Percentiles rank a stretch among this genome's conserved stretches.
These are phyloP conservation scores for Asterochloris erici DNA, from an alignment of 139 green algal genomes.

Conservation along the genomic window DNA sequence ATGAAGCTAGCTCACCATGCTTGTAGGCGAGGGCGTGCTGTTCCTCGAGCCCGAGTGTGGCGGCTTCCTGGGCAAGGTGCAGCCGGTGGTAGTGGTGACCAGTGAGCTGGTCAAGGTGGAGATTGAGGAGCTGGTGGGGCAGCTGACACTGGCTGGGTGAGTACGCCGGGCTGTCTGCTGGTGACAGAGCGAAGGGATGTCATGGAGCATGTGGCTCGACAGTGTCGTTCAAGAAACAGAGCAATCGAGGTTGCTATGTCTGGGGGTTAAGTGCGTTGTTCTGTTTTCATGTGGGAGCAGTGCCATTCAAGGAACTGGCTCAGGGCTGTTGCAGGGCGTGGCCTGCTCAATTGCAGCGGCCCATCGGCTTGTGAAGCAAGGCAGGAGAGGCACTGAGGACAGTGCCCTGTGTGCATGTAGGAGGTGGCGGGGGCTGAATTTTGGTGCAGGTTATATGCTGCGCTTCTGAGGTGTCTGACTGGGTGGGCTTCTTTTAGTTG, in stretches of 20 bases:
- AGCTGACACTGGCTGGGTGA: background rate
- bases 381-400: background rate
- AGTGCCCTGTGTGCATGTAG: background rate
- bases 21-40: background rate
- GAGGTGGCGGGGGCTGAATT: too few species aligned
- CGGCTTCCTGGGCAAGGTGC: conserved; percentile 11
- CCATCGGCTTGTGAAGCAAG: background rate
- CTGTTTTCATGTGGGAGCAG: background rate
- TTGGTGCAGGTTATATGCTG: too few species aligned
- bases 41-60: conserved; percentile 14
- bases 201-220: background rate
- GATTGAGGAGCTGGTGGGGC: background rate
- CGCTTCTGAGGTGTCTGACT: too few species aligned
- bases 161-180: background rate
- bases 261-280: background rate
- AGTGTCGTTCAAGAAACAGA: background rate
- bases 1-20: background rate
- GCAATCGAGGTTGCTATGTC: background rate
- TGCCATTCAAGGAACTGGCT: too few species aligned
- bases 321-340: too few species aligned
- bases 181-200: background rate
- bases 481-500: too few species aligned
- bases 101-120: background rate
- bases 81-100: conserved; percentile 6
- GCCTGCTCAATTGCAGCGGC: background rate